Percentiles rank a stretch among this genome's conserved stretches.
Evolutionary conservation across 2,329 filamentous ascomycete genomes (phyloP).

Genomic region (Dryadomyces sulphureus): DNA sequence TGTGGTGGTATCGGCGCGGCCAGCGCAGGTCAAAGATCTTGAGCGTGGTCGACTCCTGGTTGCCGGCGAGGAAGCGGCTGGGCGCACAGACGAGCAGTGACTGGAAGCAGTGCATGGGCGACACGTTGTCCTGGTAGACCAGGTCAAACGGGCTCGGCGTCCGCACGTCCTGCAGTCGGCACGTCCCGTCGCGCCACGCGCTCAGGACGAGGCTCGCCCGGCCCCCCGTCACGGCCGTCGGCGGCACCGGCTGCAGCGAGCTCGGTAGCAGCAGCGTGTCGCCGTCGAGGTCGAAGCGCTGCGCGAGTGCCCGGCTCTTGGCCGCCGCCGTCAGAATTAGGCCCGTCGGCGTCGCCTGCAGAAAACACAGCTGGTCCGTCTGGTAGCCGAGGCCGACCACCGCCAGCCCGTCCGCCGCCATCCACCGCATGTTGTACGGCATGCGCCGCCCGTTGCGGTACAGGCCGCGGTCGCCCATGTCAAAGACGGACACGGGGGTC

Average conservation of each 20-base stretch:
- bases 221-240: conserved; percentile 17
- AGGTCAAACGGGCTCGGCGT: conserved; percentile 30
- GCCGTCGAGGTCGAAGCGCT: conserved; percentile 14
- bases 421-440: conserved; percentile 26
- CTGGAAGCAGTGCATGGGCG: conserved; percentile 27
- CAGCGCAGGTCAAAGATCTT: conserved; percentile 41
- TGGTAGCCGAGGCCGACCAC: conserved; percentile 30
- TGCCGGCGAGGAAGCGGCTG: conserved; percentile 36
- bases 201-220: conserved; percentile 26
- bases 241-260: conserved; percentile 29
- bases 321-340: conserved; percentile 20
- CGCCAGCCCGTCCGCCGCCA: conserved; percentile 27
- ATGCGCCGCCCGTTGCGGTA: conserved; percentile 8
- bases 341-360: conserved; percentile 30
- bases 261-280: conserved; percentile 15
- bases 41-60: conserved; percentile 25
- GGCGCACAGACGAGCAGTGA: conserved; percentile 33
- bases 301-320: conserved; percentile 10
- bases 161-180: conserved; percentile 34
- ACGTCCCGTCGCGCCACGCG: conserved; percentile 38
- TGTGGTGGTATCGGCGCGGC: conserved; percentile 31
- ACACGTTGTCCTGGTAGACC: conserved; percentile 36
- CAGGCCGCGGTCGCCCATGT: conserved; percentile 9
- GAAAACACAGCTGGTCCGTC: conserved; percentile 27
- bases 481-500: conserved; percentile 7